Percentiles rank a stretch among this genome's conserved stretches.
Evolutionary conservation across 192 early-diverging fungal genomes (phyloP).

Genomic region (Coemansia sp.): DNA sequence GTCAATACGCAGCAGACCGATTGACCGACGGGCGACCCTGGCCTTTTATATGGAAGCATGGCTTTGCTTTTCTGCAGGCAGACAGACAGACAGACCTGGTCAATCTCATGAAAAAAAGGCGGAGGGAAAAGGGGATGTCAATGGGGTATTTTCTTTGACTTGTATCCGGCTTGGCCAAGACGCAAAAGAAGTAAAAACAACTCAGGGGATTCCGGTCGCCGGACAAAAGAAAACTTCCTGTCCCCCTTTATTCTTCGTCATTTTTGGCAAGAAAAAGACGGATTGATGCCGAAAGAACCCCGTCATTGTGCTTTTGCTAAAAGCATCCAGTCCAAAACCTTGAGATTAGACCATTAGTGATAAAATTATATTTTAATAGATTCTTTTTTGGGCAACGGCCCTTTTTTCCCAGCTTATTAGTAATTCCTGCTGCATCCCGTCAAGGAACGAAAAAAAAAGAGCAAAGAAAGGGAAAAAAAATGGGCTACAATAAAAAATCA

Average conservation of each 20-base stretch:
- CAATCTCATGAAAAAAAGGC: neutral
- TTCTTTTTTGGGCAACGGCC: neutral
- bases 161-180: constrained; percentile 4
- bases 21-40: neutral
- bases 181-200: neutral
- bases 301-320: neutral
- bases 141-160: constrained; percentile 3
- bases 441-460: neutral
- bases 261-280: neutral
- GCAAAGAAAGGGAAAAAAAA: neutral
- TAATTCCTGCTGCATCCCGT: neutral
- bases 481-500: neutral
- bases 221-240: neutral
- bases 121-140: neutral
- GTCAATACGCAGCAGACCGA: neutral
- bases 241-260: neutral
- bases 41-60: neutral
- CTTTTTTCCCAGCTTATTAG: neutral
- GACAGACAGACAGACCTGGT: neutral
- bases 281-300: neutral
- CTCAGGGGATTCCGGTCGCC: constrained; percentile 6
- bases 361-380: neutral
- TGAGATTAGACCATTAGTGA: neutral
- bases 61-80: neutral
- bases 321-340: neutral